Conservation (phyloP, 2,329 filamentous ascomycete genomes). For the Stagonosporopsis vannaccii region DNA sequence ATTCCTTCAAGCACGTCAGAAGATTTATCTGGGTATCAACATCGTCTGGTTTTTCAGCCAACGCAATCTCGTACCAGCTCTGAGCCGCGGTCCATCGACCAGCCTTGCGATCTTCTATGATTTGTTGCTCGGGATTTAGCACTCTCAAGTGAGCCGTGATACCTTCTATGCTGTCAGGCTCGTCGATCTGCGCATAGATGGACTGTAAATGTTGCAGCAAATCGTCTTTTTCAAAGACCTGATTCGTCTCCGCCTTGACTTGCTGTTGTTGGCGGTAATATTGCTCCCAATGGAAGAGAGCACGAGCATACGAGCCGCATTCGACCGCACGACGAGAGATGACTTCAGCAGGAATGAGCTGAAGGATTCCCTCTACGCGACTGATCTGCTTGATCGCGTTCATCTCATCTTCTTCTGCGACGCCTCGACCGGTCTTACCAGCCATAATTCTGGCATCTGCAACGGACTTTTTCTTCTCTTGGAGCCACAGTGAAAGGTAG, state of each 20-base stretch:
- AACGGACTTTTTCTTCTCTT: constrained; percentile 70
- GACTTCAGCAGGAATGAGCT: constrained; percentile 73
- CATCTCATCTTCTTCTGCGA: constrained; percentile 60
- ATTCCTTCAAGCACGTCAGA: constrained; percentile 87
- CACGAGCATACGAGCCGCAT: constrained; percentile 90
- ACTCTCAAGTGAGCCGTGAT: constrained; percentile 87
- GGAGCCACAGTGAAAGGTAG: constrained; percentile 89
- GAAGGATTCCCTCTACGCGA: constrained; percentile 75
- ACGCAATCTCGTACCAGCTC: constrained; percentile 94
- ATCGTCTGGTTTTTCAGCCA: constrained; percentile 80
- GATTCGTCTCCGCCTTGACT: constrained; percentile 53
- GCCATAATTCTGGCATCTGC: constrained; percentile 51
- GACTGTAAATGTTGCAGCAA: constrained; percentile 83
- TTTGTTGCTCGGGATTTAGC: constrained; percentile 91
- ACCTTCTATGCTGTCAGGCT: constrained; percentile 94
- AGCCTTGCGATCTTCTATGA: constrained; percentile 89
- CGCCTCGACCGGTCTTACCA: constrained; percentile 53
- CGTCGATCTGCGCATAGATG: constrained; percentile 97
- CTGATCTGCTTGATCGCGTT: constrained; percentile 62
- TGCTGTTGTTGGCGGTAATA: constrained; percentile 70
- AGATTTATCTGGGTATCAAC: constrained; percentile 81
- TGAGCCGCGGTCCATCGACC: constrained; percentile 94
- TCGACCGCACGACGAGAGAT: constrained; percentile 87
- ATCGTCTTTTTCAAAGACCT: constrained; percentile 62
- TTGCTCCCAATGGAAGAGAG: constrained; percentile 93